phyloP scores from a whole-genome alignment of 2,329 filamentous ascomycete genomes.

The Exutisphaerella laricina region DNA sequence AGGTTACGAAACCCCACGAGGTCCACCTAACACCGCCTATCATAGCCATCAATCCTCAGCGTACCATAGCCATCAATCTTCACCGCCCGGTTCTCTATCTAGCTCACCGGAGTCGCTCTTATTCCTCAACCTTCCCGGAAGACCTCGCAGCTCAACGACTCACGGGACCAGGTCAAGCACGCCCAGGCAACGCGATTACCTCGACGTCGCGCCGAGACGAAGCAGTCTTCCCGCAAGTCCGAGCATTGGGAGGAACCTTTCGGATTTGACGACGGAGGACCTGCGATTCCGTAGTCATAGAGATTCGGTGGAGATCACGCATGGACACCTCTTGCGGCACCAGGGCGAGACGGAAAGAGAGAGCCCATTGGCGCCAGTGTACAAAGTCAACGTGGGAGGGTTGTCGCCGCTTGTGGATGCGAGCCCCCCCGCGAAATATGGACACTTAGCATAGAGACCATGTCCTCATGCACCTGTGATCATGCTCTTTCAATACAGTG shows the following conservation, averaged over 20 bases:
- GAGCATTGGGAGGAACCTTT: conserved; percentile 17
- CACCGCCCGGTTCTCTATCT: conserved; percentile 15
- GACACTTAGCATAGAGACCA: conserved; percentile 4
- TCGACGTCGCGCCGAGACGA: conserved; percentile 7
- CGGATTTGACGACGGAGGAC: conserved; percentile 21
- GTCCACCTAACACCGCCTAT: conserved; percentile 25
- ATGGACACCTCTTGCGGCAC: conserved; percentile 17
- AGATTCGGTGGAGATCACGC: conserved; percentile 29
- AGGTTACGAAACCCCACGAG: conserved; percentile 16
- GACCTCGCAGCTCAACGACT: conserved; percentile 8
- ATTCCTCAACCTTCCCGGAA: conserved; percentile 8
- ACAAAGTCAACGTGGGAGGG: conserved; percentile 14
- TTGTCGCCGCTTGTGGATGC: conserved; percentile 29
- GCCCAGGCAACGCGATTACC: conserved; percentile 2
- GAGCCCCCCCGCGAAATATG: too few relatives aligned
- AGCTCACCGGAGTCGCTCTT: conserved; percentile 3
- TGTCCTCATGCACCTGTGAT: not conserved
- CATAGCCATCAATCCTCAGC: conserved; percentile 19
- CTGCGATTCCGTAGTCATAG: conserved; percentile 23
- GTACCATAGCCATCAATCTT: conserved; percentile 17
- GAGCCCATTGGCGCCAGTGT: conserved; percentile 14
- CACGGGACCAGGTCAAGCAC: conserved; percentile 6
- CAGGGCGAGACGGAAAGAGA: conserved; percentile 18
- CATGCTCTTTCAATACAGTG: not conserved
- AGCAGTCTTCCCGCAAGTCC: conserved; percentile 19